Percentiles rank a stretch among this genome's conserved stretches.
These are phyloP conservation scores for Puccinia novopanici DNA, from an alignment of 1,284 basidiomycete genomes.

Conservation along the genomic window DNA sequence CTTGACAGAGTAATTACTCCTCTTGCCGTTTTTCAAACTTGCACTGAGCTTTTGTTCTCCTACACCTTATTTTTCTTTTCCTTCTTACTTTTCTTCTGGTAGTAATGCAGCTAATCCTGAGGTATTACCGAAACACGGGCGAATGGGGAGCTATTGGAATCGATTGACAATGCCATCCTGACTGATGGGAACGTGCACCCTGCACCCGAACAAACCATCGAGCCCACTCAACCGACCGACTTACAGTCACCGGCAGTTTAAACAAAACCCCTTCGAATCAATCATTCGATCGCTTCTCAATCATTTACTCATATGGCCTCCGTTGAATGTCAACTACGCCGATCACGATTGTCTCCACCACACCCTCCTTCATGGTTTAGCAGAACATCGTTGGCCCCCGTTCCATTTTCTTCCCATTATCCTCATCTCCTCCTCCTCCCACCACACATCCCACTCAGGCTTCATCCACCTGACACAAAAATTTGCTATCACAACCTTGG, in stretches of 20 bases:
- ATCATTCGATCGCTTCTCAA: too few relatives aligned
- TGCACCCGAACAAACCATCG: conserved; percentile 1
- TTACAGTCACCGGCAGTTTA: conserved; percentile 5
- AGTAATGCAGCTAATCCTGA: conserved; percentile 5
- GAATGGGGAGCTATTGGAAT: neutral
- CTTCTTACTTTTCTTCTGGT: neutral
- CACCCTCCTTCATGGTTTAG: neutral
- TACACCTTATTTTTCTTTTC: neutral
- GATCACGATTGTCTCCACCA: neutral
- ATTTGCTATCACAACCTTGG: neutral
- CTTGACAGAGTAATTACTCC: too few relatives aligned
- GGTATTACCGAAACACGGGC: conserved; percentile 20
- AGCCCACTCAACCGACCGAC: conserved; percentile 18
- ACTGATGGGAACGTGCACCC: neutral
- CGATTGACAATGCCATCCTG: conserved; percentile 23
- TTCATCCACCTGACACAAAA: neutral
- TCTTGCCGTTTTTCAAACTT: neutral
- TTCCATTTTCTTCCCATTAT: neutral
- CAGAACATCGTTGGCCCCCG: neutral
- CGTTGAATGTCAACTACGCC: neutral
- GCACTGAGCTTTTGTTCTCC: neutral
- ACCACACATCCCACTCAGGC: neutral
- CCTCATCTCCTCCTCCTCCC: neutral
- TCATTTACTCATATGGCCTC: too few relatives aligned
- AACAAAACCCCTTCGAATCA: too few relatives aligned